phyloP scores from a whole-genome alignment of 2,329 filamentous ascomycete species.

The Pseudogymnoascus sp. region DNA sequence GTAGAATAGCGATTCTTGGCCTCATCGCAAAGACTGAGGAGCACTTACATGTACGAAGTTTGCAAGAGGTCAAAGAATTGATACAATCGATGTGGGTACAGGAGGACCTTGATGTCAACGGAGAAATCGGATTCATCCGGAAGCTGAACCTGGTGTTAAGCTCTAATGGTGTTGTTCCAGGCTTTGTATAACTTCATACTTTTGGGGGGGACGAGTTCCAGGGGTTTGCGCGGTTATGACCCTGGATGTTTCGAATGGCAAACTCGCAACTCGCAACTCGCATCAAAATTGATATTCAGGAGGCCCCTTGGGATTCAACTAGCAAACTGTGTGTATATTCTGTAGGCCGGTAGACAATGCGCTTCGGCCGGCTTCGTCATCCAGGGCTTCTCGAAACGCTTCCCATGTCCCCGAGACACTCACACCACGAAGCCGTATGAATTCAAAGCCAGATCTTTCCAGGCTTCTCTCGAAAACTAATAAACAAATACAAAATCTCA shows the following conservation, averaged over 20 bases:
- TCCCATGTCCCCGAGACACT: background rate
- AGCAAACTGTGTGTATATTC: background rate
- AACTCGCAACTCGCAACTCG: background rate
- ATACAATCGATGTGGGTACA: no score
- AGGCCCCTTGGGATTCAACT: background rate
- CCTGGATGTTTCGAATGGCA: background rate
- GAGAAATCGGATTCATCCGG: no score
- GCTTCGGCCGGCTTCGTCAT: background rate
- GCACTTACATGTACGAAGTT: no score
- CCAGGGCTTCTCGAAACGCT: background rate
- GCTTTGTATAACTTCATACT: no score
- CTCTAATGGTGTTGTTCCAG: no score
- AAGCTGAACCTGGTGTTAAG: no score
- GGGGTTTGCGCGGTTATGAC: background rate
- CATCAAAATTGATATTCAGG: constrained; percentile 1
- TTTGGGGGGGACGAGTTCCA: background rate
- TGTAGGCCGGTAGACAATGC: background rate
- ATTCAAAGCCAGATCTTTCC: background rate
- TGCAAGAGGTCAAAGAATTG: no score
- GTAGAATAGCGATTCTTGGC: no score
- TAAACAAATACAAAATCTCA: background rate
- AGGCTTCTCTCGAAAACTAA: background rate
- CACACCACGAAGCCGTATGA: background rate
- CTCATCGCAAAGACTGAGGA: no score
- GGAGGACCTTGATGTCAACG: no score